These are phyloP conservation scores for Pachyrhizus erosus DNA, from an alignment of 306 rosid genomes.

Conservation along the genomic window DNA sequence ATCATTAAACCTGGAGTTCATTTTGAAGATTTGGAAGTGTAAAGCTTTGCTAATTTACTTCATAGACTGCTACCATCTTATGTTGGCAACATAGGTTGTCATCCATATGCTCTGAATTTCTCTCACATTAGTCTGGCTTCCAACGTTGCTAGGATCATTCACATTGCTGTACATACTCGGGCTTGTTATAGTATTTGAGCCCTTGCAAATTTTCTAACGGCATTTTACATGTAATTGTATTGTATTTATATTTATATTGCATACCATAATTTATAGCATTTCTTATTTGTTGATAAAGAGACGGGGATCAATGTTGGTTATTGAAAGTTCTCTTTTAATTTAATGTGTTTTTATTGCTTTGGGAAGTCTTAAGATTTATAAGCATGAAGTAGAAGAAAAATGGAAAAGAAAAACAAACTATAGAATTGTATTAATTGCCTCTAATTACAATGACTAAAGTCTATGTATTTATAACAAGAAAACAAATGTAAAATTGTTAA, in stretches of 20 bases:
- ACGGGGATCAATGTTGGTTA: not conserved
- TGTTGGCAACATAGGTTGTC: constrained; percentile 17
- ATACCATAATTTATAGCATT: not conserved
- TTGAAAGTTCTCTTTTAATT: not conserved
- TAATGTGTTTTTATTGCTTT: not conserved
- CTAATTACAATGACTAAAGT: too few relatives aligned
- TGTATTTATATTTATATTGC: not conserved
- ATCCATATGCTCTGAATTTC: not conserved
- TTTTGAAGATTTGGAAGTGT: constrained; percentile 16
- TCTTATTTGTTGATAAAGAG: not conserved
- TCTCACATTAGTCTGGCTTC: not conserved
- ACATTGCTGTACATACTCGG: constrained; percentile 6
- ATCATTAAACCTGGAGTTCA: not conserved
- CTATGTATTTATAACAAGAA: too few relatives aligned
- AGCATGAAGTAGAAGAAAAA: too few relatives aligned
- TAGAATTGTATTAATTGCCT: too few relatives aligned
- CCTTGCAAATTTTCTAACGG: not conserved
- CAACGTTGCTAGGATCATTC: constrained; percentile 16
- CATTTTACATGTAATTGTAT: constrained; percentile 15
- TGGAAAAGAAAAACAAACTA: too few relatives aligned
- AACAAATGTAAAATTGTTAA: too few relatives aligned
- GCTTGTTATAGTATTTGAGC: constrained; percentile 21
- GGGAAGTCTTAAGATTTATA: too few relatives aligned
- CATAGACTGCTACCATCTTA: not conserved
- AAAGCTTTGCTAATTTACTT: constrained; percentile 26